Conservation (phyloP, 108 stramenopile species). For the Parmales sp. region DNA sequence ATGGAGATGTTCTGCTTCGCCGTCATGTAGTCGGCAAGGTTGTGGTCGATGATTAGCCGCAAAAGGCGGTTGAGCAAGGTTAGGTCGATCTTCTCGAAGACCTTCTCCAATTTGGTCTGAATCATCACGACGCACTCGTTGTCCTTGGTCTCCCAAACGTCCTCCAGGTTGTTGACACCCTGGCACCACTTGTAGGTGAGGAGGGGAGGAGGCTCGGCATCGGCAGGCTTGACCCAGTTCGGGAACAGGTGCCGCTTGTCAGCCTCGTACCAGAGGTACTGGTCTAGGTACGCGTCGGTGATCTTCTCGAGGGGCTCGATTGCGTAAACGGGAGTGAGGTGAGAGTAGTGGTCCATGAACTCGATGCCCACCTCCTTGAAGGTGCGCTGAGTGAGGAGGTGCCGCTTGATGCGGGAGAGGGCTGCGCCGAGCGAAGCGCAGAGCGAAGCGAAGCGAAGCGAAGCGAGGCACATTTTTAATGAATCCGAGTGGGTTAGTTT, state of each 20-base stretch:
- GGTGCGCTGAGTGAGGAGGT: conserved; percentile 92
- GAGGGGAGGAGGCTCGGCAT: conserved; percentile 96
- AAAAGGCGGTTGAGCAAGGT: conserved; percentile 92
- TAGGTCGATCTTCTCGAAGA: conserved; percentile 96
- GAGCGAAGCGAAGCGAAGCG: conserved; percentile 24
- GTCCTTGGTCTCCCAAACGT: conserved; percentile 87
- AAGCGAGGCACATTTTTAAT: not conserved
- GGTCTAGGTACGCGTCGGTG: conserved; percentile 98
- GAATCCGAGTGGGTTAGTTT: too few species aligned
- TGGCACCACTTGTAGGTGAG: conserved; percentile 99
- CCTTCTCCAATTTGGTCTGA: conserved; percentile 92
- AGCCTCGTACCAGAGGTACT: conserved; percentile 99
- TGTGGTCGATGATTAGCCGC: conserved; percentile 97
- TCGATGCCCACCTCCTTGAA: conserved; percentile 99
- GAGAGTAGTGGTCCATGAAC: conserved; percentile 97
- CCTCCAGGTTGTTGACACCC: conserved; percentile 93
- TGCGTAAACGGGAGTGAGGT: conserved; percentile 91
- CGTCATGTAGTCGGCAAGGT: conserved; percentile 99
- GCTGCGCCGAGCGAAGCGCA: too few species aligned
- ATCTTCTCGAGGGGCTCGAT: conserved; percentile 98
- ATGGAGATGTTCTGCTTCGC: conserved; percentile 97
- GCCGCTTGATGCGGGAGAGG: conserved; percentile 93
- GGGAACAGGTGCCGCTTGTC: conserved; percentile 95
- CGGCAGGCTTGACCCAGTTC: conserved; percentile 94
- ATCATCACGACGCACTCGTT: conserved; percentile 94